These are phyloP conservation scores for Eucalyptus camaldulensis DNA, from an alignment of 345 rosid genomes.

Conservation along the genomic window DNA sequence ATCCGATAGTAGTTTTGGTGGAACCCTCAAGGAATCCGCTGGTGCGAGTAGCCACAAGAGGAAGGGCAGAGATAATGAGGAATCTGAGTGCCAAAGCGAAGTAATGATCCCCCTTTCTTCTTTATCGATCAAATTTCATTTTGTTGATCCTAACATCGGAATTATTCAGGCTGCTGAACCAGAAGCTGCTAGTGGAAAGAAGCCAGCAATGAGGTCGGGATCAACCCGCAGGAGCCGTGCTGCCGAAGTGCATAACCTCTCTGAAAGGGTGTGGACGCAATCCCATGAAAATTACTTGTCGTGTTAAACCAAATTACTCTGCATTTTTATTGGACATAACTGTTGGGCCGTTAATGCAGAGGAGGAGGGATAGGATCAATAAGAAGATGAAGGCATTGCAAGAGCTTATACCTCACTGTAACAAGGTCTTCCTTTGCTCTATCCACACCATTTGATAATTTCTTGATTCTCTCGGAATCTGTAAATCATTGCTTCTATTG, in stretches of 20 bases:
- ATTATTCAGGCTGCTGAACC: slow-evolving; percentile 26
- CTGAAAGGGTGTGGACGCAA: slow-evolving; percentile 38
- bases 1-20: slow-evolving; percentile 50
- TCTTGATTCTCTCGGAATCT: background rate
- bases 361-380: slow-evolving; percentile 83
- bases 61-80: slow-evolving; percentile 41
- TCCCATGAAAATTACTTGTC: background rate
- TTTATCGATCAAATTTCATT: background rate
- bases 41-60: slow-evolving; percentile 30
- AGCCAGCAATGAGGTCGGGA: slow-evolving; percentile 24
- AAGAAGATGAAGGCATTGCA: slow-evolving; percentile 83
- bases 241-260: slow-evolving; percentile 68
- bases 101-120: slow-evolving; percentile 6
- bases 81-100: slow-evolving; percentile 50
- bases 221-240: slow-evolving; percentile 44
- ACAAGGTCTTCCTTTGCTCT: slow-evolving; percentile 38
- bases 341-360: slow-evolving; percentile 18
- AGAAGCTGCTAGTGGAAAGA: slow-evolving; percentile 12
- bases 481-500: background rate
- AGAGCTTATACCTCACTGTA: slow-evolving; percentile 88
- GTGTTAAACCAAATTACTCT: background rate
- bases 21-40: slow-evolving; percentile 24
- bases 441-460: background rate
- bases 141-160: background rate
- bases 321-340: background rate